Conservation (phyloP, 768 basidiomycete species). For the Naganishia antarctica region DNA sequence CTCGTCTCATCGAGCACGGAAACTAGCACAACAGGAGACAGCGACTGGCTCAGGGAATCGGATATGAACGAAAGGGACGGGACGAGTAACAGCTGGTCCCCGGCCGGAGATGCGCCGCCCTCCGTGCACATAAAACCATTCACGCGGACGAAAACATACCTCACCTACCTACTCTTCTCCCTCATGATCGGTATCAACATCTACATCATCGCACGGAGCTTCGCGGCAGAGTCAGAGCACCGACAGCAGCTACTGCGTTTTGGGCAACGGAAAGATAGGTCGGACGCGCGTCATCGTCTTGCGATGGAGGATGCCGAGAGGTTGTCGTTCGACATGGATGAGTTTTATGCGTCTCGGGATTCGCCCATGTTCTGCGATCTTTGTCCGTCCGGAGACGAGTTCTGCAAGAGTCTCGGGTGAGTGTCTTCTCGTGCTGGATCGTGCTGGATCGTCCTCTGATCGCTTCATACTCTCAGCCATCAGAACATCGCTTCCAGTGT, state of each 20-base stretch:
- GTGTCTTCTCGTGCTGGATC: neutral
- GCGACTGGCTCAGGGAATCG: neutral
- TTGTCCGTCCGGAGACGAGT: conserved; percentile 10
- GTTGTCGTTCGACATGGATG: neutral
- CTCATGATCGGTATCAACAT: conserved; percentile 20
- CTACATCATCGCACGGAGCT: conserved; percentile 10
- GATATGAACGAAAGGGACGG: neutral
- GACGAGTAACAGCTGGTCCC: neutral
- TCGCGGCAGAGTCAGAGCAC: neutral
- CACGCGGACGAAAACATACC: neutral
- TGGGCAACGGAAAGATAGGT: neutral
- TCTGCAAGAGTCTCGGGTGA: conserved; percentile 12
- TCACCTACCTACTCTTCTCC: neutral
- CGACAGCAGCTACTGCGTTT: neutral
- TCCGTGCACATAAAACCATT: neutral
- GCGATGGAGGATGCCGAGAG: neutral
- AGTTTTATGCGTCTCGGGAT: neutral
- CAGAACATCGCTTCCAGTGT: conserved; percentile 18
- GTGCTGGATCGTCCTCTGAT: neutral
- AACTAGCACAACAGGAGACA: too few species aligned
- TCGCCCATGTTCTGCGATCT: conserved; percentile 14
- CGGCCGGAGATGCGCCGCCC: neutral
- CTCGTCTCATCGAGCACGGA: too few species aligned
- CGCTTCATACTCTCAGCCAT: neutral
- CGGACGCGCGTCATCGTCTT: too few species aligned